Evolutionary conservation across 2,329 filamentous ascomycete species (phyloP).

Genomic region (Furcasterigmium furcatum): DNA sequence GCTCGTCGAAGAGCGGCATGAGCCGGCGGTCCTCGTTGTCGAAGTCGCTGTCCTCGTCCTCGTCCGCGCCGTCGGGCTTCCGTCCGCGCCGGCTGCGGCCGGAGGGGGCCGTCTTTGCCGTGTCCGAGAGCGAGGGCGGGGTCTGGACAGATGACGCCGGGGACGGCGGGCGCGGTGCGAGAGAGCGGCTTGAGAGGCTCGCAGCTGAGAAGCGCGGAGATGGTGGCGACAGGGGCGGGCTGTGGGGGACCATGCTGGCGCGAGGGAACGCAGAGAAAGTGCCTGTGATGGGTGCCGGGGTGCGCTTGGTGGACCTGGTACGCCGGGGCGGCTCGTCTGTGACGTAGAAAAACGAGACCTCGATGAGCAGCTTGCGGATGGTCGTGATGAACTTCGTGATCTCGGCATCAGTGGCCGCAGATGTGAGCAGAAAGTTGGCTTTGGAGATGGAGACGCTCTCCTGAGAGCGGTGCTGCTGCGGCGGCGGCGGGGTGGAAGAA

Average conservation of each 20-base stretch:
- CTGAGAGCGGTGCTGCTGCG: background rate
- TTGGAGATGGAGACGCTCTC: slow-evolving; percentile 36
- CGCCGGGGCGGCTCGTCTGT: slow-evolving; percentile 23
- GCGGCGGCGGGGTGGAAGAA: slow-evolving; percentile 7
- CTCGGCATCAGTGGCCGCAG: slow-evolving; percentile 50
- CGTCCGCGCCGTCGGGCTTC: slow-evolving; percentile 24
- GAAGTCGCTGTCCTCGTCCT: slow-evolving; percentile 35
- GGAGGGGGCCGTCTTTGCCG: slow-evolving; percentile 23
- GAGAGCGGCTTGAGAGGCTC: background rate
- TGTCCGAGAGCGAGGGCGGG: slow-evolving; percentile 27
- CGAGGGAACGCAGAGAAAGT: slow-evolving; percentile 25
- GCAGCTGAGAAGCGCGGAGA: background rate
- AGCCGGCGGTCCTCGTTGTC: slow-evolving; percentile 47
- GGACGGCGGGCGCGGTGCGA: slow-evolving; percentile 7
- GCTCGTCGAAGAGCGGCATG: slow-evolving; percentile 46
- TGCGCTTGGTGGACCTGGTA: slow-evolving; percentile 10
- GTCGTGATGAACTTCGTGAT: slow-evolving; percentile 50
- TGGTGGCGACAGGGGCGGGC: slow-evolving; percentile 9
- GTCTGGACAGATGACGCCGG: slow-evolving; percentile 17
- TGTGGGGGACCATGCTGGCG: slow-evolving; percentile 4
- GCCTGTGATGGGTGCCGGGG: slow-evolving; percentile 22
- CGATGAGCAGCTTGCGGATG: slow-evolving; percentile 46
- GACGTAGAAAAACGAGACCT: slow-evolving; percentile 43
- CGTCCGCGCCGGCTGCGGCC: slow-evolving; percentile 23
- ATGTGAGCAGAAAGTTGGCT: slow-evolving; percentile 55